phyloP scores from a whole-genome alignment of 2,329 filamentous ascomycete genomes.

The Claviceps paspali region DNA sequence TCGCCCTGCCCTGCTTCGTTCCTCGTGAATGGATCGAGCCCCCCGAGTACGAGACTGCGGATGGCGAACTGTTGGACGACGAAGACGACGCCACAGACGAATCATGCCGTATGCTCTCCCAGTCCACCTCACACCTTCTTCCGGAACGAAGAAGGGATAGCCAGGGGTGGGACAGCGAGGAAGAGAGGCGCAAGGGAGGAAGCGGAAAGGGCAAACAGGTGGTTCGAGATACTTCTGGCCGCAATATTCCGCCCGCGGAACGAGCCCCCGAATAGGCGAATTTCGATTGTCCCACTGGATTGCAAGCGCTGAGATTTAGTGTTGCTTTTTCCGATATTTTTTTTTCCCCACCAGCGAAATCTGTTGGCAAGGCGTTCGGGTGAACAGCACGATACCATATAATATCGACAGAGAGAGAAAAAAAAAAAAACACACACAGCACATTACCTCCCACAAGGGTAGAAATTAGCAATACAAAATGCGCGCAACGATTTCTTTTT shows the following conservation, averaged over 20 bases:
- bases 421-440: no score
- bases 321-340: not conserved
- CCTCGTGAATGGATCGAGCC: conserved; percentile 70
- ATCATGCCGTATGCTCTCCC: conserved; percentile 42
- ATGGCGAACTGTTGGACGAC: conserved; percentile 51
- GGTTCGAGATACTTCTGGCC: conserved; percentile 33
- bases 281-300: no score
- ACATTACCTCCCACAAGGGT: no score
- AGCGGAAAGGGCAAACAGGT: conserved; percentile 29
- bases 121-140: conserved; percentile 18
- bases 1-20: conserved; percentile 68
- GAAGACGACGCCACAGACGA: conserved; percentile 34
- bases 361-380: conserved; percentile 5
- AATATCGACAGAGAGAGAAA: no score
- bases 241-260: conserved; percentile 36
- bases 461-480: not conserved
- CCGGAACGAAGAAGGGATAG: conserved; percentile 12
- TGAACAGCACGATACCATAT: conserved; percentile 4
- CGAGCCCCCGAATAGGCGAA: conserved; percentile 25
- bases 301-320: not conserved
- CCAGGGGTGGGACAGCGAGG: conserved; percentile 29
- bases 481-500: not conserved
- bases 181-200: conserved; percentile 24
- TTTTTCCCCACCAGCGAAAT: not conserved
- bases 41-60: conserved; percentile 58